Percentiles rank a stretch among this genome's conserved stretches.
Conservation (phyloP, 345 rosid species). For the Gossypium turneri region DNA sequence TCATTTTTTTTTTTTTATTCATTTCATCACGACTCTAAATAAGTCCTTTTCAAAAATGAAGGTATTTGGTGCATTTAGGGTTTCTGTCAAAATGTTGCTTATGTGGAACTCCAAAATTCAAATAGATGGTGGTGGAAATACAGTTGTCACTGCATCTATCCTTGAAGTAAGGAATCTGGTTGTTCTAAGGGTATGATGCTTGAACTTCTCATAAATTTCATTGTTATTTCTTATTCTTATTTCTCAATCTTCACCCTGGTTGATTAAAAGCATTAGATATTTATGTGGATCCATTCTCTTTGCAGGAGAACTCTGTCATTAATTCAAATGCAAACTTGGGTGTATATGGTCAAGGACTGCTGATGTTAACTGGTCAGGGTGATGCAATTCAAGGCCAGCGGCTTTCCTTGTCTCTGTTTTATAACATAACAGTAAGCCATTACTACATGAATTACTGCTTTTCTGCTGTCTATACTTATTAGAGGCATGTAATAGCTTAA, state of each 20-base stretch:
- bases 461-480: conserved; percentile 13
- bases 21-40: conserved; percentile 1
- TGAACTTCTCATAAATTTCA: conserved; percentile 11
- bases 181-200: conserved; percentile 72
- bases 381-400: conserved; percentile 91
- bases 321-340: conserved; percentile 85
- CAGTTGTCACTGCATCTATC: conserved; percentile 74
- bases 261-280: conserved; percentile 15
- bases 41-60: conserved; percentile 32
- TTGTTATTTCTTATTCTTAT: not conserved
- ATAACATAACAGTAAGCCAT: conserved; percentile 82
- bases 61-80: conserved; percentile 95
- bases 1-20: not conserved
- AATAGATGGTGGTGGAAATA: conserved; percentile 92
- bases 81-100: conserved; percentile 82
- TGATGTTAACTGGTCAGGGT: conserved; percentile 72
- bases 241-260: not conserved
- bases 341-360: conserved; percentile 86
- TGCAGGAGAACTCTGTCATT: conserved; percentile 77
- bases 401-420: conserved; percentile 84
- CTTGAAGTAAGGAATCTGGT: conserved; percentile 96
- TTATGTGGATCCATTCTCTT: conserved; percentile 24
- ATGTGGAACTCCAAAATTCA: conserved; percentile 92
- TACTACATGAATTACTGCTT: conserved; percentile 11
- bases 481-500: not conserved